Conservation (phyloP, 352 stramenopile species). For the Phytophthora hibernalis region DNA sequence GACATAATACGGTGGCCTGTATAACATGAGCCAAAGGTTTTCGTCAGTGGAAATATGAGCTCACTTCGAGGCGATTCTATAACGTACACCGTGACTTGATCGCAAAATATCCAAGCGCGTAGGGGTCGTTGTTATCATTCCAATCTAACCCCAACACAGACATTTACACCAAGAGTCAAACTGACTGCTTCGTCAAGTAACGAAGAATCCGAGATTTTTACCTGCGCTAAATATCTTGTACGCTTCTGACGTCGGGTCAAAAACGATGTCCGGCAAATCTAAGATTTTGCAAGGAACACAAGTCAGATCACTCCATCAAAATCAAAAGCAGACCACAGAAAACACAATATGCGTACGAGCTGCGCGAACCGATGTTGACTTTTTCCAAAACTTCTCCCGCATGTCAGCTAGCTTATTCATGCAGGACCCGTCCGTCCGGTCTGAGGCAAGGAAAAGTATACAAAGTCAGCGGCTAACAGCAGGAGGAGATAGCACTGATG, state of each 20-base stretch:
- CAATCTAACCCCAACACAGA: constrained; percentile 47
- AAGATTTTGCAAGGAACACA: constrained; percentile 3
- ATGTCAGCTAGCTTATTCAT: constrained; percentile 74
- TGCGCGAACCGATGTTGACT: constrained; percentile 42
- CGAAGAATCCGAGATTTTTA: constrained; percentile 20
- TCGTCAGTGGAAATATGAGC: constrained; percentile 8
- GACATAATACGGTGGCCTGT: constrained; percentile 24
- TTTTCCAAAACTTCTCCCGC: constrained; percentile 52
- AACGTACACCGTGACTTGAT: constrained; percentile 53
- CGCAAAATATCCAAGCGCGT: constrained; percentile 55
- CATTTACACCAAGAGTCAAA: neutral
- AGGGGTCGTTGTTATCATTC: constrained; percentile 61
- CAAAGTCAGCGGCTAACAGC: constrained; percentile 6
- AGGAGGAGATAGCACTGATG: neutral
- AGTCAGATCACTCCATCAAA: constrained; percentile 20
- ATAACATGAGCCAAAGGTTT: neutral
- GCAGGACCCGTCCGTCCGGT: constrained; percentile 59
- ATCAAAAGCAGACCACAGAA: neutral
- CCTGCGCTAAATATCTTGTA: constrained; percentile 78
- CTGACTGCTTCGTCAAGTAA: no score
- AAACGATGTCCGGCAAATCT: constrained; percentile 69
- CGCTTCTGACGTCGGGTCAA: constrained; percentile 56
- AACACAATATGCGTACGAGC: constrained; percentile 46
- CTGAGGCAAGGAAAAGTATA: constrained; percentile 22
- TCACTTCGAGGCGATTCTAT: neutral